These are phyloP conservation scores for Magnaporthales sp. DNA, from an alignment of 2,329 filamentous ascomycete genomes.

Conservation along the genomic window DNA sequence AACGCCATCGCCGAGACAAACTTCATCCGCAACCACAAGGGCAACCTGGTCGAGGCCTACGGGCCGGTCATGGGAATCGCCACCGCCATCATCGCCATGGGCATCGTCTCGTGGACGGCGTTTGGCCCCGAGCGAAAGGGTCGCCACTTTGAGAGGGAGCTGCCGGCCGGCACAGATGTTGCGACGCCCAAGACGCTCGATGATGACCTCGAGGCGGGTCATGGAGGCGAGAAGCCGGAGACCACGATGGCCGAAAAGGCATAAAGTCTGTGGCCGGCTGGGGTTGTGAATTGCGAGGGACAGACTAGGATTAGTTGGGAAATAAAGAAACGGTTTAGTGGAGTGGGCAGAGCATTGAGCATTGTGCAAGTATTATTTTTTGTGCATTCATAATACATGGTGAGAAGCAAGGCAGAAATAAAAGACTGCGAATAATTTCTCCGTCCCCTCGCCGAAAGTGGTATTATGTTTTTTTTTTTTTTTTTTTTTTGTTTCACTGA, in stretches of 20 bases:
- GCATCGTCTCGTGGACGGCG: constrained; percentile 59
- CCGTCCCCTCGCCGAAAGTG: no score
- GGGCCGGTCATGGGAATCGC: constrained; percentile 68
- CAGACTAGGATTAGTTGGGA: not conserved
- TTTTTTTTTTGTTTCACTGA: no score
- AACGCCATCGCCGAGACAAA: constrained; percentile 61
- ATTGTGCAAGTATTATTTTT: no score
- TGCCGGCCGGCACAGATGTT: constrained; percentile 26
- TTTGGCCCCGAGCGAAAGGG: constrained; percentile 69
- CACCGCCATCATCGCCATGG: constrained; percentile 65
- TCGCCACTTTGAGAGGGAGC: constrained; percentile 53
- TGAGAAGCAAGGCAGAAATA: no score
- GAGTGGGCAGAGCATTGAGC: no score
- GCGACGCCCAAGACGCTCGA: constrained; percentile 8
- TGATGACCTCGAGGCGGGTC: constrained; percentile 8
- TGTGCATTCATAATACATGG: no score
- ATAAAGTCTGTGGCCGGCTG: not conserved
- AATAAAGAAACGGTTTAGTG: no score
- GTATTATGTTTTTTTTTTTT: no score
- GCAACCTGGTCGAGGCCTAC: constrained; percentile 57
- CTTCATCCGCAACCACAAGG: constrained; percentile 43
- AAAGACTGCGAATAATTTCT: no score
- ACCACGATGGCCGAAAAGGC: not conserved
- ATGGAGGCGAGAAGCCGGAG: not conserved
- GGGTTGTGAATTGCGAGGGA: not conserved